A percentile compares a stretch with the other conserved stretches of the same genome.
These are phyloP conservation scores for Vitis riparia DNA, from an alignment of 164 flowering plant species.

Conservation along the genomic window DNA sequence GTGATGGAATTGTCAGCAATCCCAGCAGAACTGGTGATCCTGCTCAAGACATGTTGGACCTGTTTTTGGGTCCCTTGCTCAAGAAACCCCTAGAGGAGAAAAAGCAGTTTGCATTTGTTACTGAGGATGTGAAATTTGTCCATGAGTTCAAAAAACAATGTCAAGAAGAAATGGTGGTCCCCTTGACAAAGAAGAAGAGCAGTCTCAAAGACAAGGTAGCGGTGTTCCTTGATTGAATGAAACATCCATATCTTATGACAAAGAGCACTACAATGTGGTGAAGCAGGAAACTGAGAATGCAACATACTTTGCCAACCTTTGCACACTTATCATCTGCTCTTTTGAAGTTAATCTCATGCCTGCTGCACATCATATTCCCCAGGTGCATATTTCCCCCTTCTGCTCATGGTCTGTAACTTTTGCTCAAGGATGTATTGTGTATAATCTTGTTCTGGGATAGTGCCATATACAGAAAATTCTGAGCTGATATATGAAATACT, in stretches of 20 bases:
- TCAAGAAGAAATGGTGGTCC: conserved; percentile 27
- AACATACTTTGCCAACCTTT: background rate
- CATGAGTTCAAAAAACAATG: conserved; percentile 12
- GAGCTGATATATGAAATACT: background rate
- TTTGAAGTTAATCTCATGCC: background rate
- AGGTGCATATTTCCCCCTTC: conserved; percentile 1
- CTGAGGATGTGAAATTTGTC: conserved; percentile 17
- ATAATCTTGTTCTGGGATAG: background rate
- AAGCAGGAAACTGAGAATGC: background rate
- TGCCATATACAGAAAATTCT: background rate
- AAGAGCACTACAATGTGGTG: background rate
- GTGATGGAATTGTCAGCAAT: conserved; percentile 7
- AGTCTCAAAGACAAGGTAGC: conserved; percentile 68
- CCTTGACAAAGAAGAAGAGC: conserved; percentile 51
- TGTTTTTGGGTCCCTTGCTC: conserved; percentile 66
- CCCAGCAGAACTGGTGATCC: conserved; percentile 45
- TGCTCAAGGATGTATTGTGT: background rate
- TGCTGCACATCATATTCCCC: background rate
- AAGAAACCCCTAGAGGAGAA: conserved; percentile 35
- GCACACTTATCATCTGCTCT: background rate
- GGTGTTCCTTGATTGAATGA: conserved; percentile 50
- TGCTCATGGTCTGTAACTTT: background rate
- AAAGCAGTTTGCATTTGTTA: conserved; percentile 17
- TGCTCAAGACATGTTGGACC: conserved; percentile 61
- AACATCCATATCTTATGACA: background rate